These are phyloP conservation scores for Polytrichum formosum DNA, from an alignment of 225 moss, liverwort and hornwort species.

Conservation along the genomic window DNA sequence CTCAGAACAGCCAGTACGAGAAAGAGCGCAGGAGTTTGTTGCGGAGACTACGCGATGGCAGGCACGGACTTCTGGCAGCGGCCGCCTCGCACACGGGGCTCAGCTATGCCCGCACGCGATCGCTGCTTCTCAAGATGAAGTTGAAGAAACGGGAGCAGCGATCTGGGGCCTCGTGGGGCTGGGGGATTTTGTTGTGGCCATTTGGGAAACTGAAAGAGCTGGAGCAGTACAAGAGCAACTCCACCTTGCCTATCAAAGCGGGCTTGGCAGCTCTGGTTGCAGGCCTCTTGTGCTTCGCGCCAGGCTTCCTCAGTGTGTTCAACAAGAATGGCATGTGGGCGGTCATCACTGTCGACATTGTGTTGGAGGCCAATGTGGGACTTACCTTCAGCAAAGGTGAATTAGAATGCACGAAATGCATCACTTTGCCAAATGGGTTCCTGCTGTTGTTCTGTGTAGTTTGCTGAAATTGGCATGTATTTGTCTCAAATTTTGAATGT, in stretches of 20 bases:
- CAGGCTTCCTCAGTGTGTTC: slow-evolving; percentile 41
- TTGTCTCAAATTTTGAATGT: too few species aligned
- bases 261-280: slow-evolving; percentile 66
- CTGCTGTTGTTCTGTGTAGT: too few species aligned
- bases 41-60: slow-evolving; percentile 30
- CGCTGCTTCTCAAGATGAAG: slow-evolving; percentile 32
- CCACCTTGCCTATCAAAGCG: slow-evolving; percentile 52
- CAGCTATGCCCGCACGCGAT: slow-evolving; percentile 45
- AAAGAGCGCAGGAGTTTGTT: slow-evolving; percentile 24
- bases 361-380: slow-evolving; percentile 74
- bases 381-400: slow-evolving; percentile 80
- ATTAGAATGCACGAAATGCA: background rate
- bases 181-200: slow-evolving; percentile 10
- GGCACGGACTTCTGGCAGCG: slow-evolving; percentile 39
- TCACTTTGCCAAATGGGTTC: too few species aligned
- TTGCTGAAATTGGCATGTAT: too few species aligned
- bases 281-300: slow-evolving; percentile 50
- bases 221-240: slow-evolving; percentile 2
- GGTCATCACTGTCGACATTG: slow-evolving; percentile 76
- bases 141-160: background rate
- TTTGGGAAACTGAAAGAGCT: slow-evolving; percentile 12
- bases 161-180: slow-evolving; percentile 8
- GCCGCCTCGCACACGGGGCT: slow-evolving; percentile 47
- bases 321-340: slow-evolving; percentile 76
- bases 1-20: slow-evolving; percentile 34